Conservation (phyloP, 148 eudicot species). For the Fagopyrum esculentum region DNA sequence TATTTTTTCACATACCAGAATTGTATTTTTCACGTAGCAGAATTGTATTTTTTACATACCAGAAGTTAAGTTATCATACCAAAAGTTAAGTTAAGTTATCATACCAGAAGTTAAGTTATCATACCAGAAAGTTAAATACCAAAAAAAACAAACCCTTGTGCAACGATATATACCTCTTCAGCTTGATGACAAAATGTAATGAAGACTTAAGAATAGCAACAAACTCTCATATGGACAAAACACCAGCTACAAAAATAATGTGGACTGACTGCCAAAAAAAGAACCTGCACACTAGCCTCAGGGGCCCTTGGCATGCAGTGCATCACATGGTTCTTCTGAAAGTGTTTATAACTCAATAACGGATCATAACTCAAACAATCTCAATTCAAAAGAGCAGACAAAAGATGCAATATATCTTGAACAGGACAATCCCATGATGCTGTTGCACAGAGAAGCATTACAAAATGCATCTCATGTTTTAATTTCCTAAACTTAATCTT, state of each 20-base stretch:
- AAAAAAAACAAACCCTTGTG: neutral
- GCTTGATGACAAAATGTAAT: conserved; percentile 5
- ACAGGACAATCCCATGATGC: neutral
- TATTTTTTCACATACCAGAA: no score
- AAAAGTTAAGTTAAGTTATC: no score
- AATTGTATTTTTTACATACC: no score
- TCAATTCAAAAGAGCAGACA: neutral
- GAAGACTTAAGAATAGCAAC: neutral
- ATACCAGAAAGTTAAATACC: no score
- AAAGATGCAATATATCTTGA: neutral
- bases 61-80: no score
- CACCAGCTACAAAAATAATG: neutral
- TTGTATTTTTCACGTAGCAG: no score
- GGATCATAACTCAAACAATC: no score
- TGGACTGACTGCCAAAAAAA: neutral
- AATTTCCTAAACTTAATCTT: neutral
- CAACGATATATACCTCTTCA: neutral
- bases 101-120: no score
- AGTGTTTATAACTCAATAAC: neutral
- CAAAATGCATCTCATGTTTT: neutral
- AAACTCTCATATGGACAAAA: neutral
- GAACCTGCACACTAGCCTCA: neutral
- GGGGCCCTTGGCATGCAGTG: neutral
- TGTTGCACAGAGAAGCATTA: neutral
- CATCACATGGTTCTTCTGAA: neutral